Base-by-base conservation (phyloP, 768 basidiomycete genomes). In the Auriscalpium vulgare region DNA sequence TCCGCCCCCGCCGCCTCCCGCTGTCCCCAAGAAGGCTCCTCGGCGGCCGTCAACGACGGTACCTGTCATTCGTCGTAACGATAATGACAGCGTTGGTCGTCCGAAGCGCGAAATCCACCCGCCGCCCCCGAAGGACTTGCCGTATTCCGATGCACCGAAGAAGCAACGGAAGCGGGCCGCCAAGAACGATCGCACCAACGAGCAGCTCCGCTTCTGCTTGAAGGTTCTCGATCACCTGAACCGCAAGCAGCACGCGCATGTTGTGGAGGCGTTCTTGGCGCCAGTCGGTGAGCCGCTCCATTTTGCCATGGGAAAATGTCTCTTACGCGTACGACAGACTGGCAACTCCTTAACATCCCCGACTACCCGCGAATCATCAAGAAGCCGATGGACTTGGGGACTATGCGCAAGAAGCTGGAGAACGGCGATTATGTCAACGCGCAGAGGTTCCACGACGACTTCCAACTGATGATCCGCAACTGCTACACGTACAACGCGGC, bases 41-140 rank as follows among this genome's bases (percentile, higher is more conserved):
- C 84, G 92, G 29, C 84, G 91, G 53, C 74, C 85, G 1, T 95
- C 92, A 14, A 84, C 88, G 2, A 86, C 90, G 10, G 78, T 91
- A 2, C 91, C 93, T 44, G 82, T 83, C 56, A 89, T 93, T 62
- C 82, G 92, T 54, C 88, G 92, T 47, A 87, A 84, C 23, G 90
- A 91, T 6, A 69, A 69, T 13, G 77, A 79, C 56, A 75, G 77
- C 58, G 74, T 71, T 23, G 80, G 81, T 21, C 84, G 97, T n/a
- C 95, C 95, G 2, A 98, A 97, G 74, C 90, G 97, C 53, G 97
- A 99, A 70, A 95, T 97, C 34, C 95, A 97, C 66, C 91, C 95
- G 4, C 95, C 95, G 10, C 88, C 92, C 19, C 85, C 93, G 0
- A 95, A 93, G 70, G 95, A 97, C 64, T 71, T 94, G 10, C 81